These are phyloP conservation scores for Ambrosiella xylebori DNA, from an alignment of 2,329 filamentous ascomycete species.

Conservation along the genomic window DNA sequence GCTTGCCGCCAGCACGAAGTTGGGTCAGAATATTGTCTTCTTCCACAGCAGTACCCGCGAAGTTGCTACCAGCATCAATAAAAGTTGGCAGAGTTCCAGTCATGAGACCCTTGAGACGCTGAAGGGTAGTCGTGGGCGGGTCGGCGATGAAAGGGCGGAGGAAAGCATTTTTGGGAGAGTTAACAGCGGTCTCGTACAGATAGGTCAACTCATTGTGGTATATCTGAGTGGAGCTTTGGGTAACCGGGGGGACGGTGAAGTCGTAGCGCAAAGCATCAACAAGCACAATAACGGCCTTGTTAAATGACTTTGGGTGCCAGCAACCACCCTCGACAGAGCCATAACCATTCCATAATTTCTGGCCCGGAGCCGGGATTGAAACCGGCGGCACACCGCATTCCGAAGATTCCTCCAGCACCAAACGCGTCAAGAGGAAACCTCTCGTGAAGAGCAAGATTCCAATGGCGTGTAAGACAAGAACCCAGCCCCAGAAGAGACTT, in stretches of 20 bases:
- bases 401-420: slow-evolving; percentile 63
- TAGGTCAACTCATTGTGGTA: slow-evolving; percentile 84
- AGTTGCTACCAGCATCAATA: slow-evolving; percentile 84
- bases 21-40: slow-evolving; percentile 68
- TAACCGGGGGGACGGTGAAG: slow-evolving; percentile 68
- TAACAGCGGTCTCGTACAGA: slow-evolving; percentile 63
- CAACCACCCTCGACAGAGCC: slow-evolving; percentile 49
- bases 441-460: slow-evolving; percentile 87
- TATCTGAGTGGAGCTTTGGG: slow-evolving; percentile 25
- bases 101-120: slow-evolving; percentile 81
- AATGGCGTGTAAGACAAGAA: slow-evolving; percentile 56
- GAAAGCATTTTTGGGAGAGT: slow-evolving; percentile 66
- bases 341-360: slow-evolving; percentile 22
- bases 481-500: slow-evolving; percentile 50
- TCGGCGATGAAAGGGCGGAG: slow-evolving; percentile 92
- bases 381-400: slow-evolving; percentile 53
- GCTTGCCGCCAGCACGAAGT: slow-evolving; percentile 46
- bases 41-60: slow-evolving; percentile 85
- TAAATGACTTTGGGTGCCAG: slow-evolving; percentile 90
- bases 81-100: slow-evolving; percentile 93
- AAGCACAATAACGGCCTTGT: slow-evolving; percentile 77
- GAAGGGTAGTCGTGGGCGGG: slow-evolving; percentile 82
- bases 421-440: slow-evolving; percentile 79
- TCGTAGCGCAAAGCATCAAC: slow-evolving; percentile 94
- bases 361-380: slow-evolving; percentile 20